These are phyloP conservation scores for Lyophyllum atratum DNA, from an alignment of 768 basidiomycete genomes.

Conservation along the genomic window DNA sequence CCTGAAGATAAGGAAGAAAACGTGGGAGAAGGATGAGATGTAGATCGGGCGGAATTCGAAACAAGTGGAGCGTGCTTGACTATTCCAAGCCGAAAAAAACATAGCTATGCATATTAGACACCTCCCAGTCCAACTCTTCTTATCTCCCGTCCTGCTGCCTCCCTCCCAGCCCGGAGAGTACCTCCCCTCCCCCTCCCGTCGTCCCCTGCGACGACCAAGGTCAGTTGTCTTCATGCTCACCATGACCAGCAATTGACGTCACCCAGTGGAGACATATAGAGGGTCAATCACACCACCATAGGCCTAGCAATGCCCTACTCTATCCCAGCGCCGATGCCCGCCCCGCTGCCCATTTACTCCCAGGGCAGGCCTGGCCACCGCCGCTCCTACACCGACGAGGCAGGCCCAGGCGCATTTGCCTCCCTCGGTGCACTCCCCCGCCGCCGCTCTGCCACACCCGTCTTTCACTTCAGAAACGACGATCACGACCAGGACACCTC, in stretches of 20 bases:
- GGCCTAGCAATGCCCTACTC: slow-evolving; percentile 39
- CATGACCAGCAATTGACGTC: background rate
- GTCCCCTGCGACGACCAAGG: background rate
- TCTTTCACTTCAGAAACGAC: slow-evolving; percentile 41
- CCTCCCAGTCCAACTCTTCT: background rate
- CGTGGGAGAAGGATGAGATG: background rate
- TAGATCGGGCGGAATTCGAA: background rate
- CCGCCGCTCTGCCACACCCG: slow-evolving; percentile 17
- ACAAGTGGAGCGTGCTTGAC: background rate
- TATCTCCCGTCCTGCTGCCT: too few species aligned
- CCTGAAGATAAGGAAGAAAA: background rate
- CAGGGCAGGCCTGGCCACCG: slow-evolving; percentile 36
- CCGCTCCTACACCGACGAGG: slow-evolving; percentile 39
- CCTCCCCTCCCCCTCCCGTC: background rate
- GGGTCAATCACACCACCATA: too few species aligned
- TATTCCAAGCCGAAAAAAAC: background rate
- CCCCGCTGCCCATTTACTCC: slow-evolving; percentile 25
- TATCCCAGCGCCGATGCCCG: slow-evolving; percentile 20
- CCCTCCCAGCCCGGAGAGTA: background rate
- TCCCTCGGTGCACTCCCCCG: slow-evolving; percentile 47
- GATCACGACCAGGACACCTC: slow-evolving; percentile 32
- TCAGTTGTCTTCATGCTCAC: background rate
- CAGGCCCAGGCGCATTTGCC: slow-evolving; percentile 49
- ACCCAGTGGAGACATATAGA: background rate
- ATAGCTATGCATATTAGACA: background rate